Conservation (phyloP, 306 rosid genomes). For the Lathyrus sativus region DNA sequence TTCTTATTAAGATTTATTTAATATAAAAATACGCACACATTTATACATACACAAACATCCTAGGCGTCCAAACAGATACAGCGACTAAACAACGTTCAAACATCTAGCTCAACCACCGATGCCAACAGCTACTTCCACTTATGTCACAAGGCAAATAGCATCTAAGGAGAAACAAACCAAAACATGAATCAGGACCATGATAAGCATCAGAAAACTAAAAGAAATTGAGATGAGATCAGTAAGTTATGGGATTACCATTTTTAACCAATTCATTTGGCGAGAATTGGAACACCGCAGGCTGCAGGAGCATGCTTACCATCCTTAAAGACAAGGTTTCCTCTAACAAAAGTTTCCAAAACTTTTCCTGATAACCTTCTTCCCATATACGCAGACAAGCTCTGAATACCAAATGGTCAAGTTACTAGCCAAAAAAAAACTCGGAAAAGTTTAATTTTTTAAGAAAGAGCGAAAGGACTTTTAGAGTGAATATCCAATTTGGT, state of each 20-base stretch:
- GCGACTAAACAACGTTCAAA: constrained; percentile 5
- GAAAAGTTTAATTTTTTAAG: no score
- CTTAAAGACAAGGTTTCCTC: constrained; percentile 86
- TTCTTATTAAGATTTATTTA: neutral
- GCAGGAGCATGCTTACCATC: constrained; percentile 74
- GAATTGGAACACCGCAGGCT: constrained; percentile 75
- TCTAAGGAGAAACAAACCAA: neutral
- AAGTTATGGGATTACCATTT: constrained; percentile 29
- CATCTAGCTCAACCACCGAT: constrained; percentile 9
- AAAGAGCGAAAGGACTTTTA: no score
- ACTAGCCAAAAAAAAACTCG: neutral
- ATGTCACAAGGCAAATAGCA: constrained; percentile 11
- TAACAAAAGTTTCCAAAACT: constrained; percentile 79
- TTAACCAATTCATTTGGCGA: constrained; percentile 51
- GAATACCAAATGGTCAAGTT: constrained; percentile 6
- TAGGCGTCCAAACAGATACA: neutral
- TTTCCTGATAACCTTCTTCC: constrained; percentile 73
- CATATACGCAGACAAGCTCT: constrained; percentile 88
- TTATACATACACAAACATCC: neutral
- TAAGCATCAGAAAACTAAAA: neutral
- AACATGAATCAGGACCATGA: constrained; percentile 25
- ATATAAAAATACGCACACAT: neutral
- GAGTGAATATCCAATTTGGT: no score
- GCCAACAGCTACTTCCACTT: constrained; percentile 28
- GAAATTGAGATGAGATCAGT: constrained; percentile 2